These are phyloP conservation scores for Rhizopogon roseolus DNA, from an alignment of 768 basidiomycete genomes.

Conservation along the genomic window DNA sequence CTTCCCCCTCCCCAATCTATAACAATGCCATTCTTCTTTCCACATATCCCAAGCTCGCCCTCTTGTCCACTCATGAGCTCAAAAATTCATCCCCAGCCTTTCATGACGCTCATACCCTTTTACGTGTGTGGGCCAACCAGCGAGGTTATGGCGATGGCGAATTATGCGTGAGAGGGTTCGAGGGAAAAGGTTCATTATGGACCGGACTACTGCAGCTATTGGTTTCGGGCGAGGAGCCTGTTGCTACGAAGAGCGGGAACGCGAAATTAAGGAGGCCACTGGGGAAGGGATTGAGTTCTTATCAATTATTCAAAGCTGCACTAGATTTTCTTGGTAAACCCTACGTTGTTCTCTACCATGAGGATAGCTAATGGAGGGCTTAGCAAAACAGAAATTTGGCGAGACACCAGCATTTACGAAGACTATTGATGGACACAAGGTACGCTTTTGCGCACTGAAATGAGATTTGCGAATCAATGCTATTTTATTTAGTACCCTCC, in stretches of 20 bases:
- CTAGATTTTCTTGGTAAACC: slow-evolving; percentile 77
- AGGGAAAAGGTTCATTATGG: slow-evolving; percentile 68
- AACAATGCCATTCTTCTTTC: slow-evolving; percentile 64
- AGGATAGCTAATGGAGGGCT: slow-evolving; percentile 8
- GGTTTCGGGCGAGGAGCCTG: slow-evolving; percentile 62
- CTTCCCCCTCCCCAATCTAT: slow-evolving; percentile 68
- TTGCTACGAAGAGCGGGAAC: slow-evolving; percentile 22
- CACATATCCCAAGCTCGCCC: slow-evolving; percentile 31
- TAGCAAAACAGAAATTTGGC: slow-evolving; percentile 70
- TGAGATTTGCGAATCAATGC: background rate
- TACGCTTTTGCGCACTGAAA: slow-evolving; percentile 22
- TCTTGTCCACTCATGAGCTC: slow-evolving; percentile 44
- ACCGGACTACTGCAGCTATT: slow-evolving; percentile 53
- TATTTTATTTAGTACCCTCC: slow-evolving; percentile 44
- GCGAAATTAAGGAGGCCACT: slow-evolving; percentile 46
- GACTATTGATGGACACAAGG: slow-evolving; percentile 47
- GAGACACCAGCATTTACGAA: slow-evolving; percentile 57
- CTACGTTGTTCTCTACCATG: background rate
- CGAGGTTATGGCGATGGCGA: slow-evolving; percentile 68
- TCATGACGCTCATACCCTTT: slow-evolving; percentile 66
- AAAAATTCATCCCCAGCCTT: slow-evolving; percentile 54
- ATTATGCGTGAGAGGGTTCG: slow-evolving; percentile 66
- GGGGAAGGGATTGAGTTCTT: slow-evolving; percentile 82
- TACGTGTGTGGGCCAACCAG: slow-evolving; percentile 89
- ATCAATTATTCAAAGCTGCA: slow-evolving; percentile 83